A percentile compares a stretch with the other conserved stretches of the same genome.
Evolutionary conservation across 2,329 filamentous ascomycete genomes (phyloP).

Genomic region (Colletotrichum eleusines): DNA sequence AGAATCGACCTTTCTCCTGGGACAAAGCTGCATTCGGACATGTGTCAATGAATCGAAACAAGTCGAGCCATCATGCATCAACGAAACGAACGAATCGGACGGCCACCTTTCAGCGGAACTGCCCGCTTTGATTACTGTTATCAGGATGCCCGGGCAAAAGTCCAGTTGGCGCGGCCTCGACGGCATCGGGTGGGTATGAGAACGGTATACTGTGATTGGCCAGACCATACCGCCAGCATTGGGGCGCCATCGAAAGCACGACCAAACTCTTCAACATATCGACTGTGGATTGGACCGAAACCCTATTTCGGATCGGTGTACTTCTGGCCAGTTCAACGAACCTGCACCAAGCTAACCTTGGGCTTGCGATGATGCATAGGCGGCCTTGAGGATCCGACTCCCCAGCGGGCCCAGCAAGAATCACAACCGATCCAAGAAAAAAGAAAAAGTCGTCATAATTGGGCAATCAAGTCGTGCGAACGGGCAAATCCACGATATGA

Average conservation of each 20-base stretch:
- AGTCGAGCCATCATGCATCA: neutral
- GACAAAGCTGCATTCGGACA: neutral
- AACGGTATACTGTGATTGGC: neutral
- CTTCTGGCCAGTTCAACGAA: neutral
- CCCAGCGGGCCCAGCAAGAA: neutral
- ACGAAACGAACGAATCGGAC: too few relatives aligned
- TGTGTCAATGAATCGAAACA: neutral
- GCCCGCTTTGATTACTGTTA: too few relatives aligned
- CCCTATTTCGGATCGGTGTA: too few relatives aligned
- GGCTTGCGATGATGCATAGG: neutral
- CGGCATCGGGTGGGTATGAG: neutral
- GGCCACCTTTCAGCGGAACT: neutral
- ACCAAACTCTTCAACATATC: neutral
- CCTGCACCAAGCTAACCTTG: rapidly evolving
- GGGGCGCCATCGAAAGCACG: neutral
- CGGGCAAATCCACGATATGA: neutral
- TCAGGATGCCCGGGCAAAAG: neutral
- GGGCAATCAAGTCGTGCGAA: too few relatives aligned
- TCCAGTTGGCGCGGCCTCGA: too few relatives aligned
- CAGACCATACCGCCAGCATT: neutral
- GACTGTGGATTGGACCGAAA: neutral
- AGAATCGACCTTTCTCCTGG: neutral
- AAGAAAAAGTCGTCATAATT: neutral
- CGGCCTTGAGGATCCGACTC: neutral
- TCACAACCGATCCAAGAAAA: neutral